Evolutionary conservation across 768 basidiomycete species (phyloP).

Genomic region (Collybia sp.): DNA sequence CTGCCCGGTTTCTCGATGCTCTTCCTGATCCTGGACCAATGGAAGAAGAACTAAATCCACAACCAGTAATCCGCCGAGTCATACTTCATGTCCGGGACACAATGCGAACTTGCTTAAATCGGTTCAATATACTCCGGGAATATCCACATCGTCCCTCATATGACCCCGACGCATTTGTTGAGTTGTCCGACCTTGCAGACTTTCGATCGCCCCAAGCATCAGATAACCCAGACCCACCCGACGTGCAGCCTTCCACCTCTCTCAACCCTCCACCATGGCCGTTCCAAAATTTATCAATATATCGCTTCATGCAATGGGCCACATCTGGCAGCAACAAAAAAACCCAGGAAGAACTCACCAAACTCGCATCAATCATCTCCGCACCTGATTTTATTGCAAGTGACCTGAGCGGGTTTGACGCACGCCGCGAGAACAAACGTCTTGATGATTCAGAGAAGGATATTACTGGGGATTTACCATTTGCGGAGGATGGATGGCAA

Average conservation of each 20-base stretch:
- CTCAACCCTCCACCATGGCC: neutral
- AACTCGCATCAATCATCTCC: slow-evolving; percentile 8
- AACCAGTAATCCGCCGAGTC: neutral
- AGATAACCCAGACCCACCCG: too few relatives aligned
- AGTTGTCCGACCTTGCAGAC: neutral
- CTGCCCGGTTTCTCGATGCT: neutral
- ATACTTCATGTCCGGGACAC: neutral
- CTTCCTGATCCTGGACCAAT: neutral
- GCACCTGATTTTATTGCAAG: slow-evolving; percentile 9
- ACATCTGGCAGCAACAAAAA: slow-evolving; percentile 8
- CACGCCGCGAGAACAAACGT: slow-evolving; percentile 10
- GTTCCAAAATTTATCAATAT: neutral
- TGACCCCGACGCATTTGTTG: neutral
- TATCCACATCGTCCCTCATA: neutral
- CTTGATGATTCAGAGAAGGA: slow-evolving; percentile 6
- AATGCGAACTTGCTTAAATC: neutral
- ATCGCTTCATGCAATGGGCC: neutral
- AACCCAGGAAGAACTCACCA: slow-evolving; percentile 7
- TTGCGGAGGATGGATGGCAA: slow-evolving; percentile 8
- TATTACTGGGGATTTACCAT: slow-evolving; percentile 1
- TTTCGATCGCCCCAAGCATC: too few relatives aligned
- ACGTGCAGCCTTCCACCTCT: neutral
- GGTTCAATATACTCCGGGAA: neutral
- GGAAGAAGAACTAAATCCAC: neutral
- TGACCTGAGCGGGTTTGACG: slow-evolving; percentile 9